Percentiles rank a stretch among this genome's conserved stretches.
These are phyloP conservation scores for Mimosa pudica DNA, from an alignment of 306 rosid genomes.

Conservation along the genomic window DNA sequence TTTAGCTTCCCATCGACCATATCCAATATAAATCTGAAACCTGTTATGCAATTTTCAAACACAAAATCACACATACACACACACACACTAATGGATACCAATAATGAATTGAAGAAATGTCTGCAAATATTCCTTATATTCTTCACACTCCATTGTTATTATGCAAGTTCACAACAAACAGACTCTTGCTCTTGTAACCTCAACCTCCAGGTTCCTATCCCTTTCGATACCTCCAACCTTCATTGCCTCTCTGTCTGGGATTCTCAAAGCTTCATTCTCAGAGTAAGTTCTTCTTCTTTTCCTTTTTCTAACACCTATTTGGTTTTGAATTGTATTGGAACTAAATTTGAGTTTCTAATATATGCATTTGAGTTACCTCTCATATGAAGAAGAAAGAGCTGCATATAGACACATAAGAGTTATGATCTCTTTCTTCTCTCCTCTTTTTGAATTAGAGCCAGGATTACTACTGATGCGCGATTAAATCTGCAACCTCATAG, in stretches of 20 bases:
- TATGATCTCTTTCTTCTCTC: neutral
- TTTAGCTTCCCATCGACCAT: constrained; percentile 8
- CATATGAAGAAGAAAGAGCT: neutral
- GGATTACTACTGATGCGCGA: too few species aligned
- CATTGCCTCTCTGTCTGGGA: constrained; percentile 71
- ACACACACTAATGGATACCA: constrained; percentile 22
- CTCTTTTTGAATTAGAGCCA: too few species aligned
- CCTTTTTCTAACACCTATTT: neutral
- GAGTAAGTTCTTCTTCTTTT: constrained; percentile 53
- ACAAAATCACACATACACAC: neutral
- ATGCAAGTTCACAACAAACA: constrained; percentile 40
- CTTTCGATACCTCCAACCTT: constrained; percentile 62
- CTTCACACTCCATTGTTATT: constrained; percentile 19
- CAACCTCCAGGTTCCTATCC: constrained; percentile 42
- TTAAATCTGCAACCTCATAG: too few species aligned
- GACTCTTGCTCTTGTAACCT: constrained; percentile 63
- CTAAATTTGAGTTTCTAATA: neutral
- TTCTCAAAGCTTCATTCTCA: constrained; percentile 62
- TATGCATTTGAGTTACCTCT: neutral
- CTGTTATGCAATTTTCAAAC: constrained; percentile 20
- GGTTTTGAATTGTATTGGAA: neutral
- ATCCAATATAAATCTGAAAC: constrained; percentile 19
- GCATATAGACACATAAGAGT: neutral
- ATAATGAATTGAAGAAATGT: constrained; percentile 39
- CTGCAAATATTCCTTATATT: constrained; percentile 24